phyloP scores from a whole-genome alignment of 2,329 filamentous ascomycete genomes.

The Diaporthe longicolla region DNA sequence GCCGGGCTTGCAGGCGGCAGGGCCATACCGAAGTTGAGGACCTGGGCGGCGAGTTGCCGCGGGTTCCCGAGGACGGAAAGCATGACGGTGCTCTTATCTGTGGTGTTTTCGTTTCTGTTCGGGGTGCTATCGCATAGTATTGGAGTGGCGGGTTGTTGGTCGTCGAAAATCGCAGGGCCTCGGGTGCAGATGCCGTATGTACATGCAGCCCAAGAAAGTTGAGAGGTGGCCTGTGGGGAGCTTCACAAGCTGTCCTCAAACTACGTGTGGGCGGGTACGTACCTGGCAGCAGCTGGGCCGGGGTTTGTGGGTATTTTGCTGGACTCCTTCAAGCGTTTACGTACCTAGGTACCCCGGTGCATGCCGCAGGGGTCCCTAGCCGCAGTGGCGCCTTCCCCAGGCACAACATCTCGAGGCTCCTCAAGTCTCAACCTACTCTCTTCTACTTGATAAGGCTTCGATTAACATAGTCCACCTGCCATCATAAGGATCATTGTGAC shows the following conservation, averaged over 20 bases:
- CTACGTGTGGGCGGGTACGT: slow-evolving; percentile 14
- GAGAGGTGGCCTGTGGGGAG: slow-evolving; percentile 32
- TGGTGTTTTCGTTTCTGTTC: background rate
- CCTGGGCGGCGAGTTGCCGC: slow-evolving; percentile 83
- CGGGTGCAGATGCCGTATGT: background rate
- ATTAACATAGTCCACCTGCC: background rate
- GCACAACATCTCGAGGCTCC: background rate
- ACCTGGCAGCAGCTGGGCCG: background rate
- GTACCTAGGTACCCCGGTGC: background rate
- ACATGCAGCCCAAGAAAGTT: slow-evolving; percentile 9
- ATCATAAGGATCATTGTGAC: too few species aligned
- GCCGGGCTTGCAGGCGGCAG: slow-evolving; percentile 3
- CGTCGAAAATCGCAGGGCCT: background rate
- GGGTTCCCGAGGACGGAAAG: slow-evolving; percentile 79
- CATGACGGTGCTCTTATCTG: slow-evolving; percentile 63
- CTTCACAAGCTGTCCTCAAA: slow-evolving; percentile 39
- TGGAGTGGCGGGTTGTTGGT: background rate
- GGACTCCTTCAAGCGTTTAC: too few species aligned
- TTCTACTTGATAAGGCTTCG: background rate
- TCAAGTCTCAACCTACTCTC: background rate
- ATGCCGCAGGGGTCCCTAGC: background rate
- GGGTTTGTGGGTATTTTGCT: background rate
- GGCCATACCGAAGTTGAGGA: slow-evolving; percentile 81
- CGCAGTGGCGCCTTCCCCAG: background rate
- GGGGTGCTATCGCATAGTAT: slow-evolving; percentile 27